Conservation (phyloP, 2,329 filamentous ascomycete species). For the Phaeosphaeriaceae sp. region DNA sequence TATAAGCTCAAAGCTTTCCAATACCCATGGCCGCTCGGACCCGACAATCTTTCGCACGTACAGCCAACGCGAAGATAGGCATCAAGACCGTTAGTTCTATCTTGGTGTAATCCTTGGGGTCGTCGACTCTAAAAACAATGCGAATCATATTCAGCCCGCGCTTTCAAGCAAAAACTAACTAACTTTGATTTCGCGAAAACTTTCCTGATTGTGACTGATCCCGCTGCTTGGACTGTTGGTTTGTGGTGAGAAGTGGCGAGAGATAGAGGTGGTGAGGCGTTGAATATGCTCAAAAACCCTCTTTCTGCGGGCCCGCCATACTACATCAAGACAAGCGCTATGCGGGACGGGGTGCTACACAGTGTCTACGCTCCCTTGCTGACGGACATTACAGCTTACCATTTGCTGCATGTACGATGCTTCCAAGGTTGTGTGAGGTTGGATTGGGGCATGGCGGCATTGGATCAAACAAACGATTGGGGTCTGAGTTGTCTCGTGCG, state of each 20-base stretch:
- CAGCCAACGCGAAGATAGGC: constrained; percentile 6
- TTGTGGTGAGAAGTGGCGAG: constrained; percentile 1
- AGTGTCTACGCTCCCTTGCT: background rate
- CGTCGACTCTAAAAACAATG: too few relatives aligned
- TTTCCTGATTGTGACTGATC: too few relatives aligned
- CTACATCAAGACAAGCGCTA: constrained; percentile 15
- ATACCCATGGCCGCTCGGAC: background rate
- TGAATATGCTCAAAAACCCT: constrained; percentile 30
- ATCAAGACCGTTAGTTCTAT: constrained; percentile 2
- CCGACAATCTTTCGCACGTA: constrained; percentile 3
- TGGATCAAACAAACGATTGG: constrained; percentile 5
- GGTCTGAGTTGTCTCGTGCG: constrained; percentile 5
- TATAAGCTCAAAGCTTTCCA: background rate
- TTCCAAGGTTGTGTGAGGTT: constrained; percentile 1
- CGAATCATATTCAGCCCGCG: background rate
- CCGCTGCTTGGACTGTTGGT: too few relatives aligned
- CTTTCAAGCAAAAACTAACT: too few relatives aligned
- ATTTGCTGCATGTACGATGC: background rate
- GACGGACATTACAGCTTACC: background rate
- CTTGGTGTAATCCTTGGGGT: too few relatives aligned
- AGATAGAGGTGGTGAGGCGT: constrained; percentile 10
- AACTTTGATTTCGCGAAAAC: too few relatives aligned
- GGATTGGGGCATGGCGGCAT: background rate
- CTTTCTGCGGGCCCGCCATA: constrained; percentile 14
- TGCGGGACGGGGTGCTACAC: constrained; percentile 1